Conservation (phyloP, 2,329 filamentous ascomycete species). For the Botrytis galanthina region DNA sequence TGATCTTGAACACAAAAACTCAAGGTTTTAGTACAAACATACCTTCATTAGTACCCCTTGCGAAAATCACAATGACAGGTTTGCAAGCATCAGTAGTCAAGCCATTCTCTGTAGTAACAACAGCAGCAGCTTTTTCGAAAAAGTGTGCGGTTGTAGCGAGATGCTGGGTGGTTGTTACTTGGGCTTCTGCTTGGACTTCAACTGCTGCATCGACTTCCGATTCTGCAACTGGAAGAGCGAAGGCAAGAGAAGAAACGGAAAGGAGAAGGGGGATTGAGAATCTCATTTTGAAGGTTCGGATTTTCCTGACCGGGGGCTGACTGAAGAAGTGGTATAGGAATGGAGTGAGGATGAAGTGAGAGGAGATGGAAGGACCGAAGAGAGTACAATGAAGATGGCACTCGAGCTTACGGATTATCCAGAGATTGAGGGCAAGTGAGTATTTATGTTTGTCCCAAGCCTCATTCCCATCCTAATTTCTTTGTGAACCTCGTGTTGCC, state of each 20-base stretch:
- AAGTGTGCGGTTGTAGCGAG: not conserved
- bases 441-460: not conserved
- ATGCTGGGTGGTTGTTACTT: not conserved
- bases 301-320: not conserved
- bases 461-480: not conserved
- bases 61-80: constrained; percentile 43
- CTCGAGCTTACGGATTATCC: not conserved
- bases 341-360: not conserved
- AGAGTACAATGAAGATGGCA: not conserved
- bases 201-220: not conserved
- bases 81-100: constrained; percentile 9
- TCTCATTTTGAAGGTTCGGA: not conserved
- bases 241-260: not conserved
- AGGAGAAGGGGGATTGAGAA: constrained; percentile 2
- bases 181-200: not conserved
- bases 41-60: constrained; percentile 47
- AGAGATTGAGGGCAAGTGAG: not conserved
- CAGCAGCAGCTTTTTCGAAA: not conserved
- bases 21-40: not conserved
- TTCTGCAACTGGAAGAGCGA: not conserved
- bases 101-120: constrained; percentile 11
- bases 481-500: not conserved
- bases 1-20: not conserved
- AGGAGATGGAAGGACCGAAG: not conserved
- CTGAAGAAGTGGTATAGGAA: not conserved